Percentiles rank a stretch among this genome's conserved stretches.
phyloP scores from a whole-genome alignment of 2,329 filamentous ascomycete genomes.

The Furcasterigmium sp. region DNA sequence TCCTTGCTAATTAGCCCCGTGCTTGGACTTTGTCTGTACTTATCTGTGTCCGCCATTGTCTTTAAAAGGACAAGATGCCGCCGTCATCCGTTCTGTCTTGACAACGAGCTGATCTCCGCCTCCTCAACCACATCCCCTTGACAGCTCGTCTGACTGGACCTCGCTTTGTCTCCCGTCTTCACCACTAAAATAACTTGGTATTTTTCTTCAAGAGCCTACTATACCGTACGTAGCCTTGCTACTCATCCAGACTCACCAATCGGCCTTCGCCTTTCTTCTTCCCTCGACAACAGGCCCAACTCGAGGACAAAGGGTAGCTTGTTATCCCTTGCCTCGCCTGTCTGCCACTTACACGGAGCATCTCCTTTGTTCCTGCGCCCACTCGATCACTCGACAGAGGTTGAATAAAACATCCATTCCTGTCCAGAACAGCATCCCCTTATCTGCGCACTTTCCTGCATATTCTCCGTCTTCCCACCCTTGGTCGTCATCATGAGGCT shows the following conservation, averaged over 20 bases:
- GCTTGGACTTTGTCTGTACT: no score
- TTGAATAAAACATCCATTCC: not conserved
- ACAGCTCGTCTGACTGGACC: no score
- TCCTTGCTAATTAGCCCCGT: no score
- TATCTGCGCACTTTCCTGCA: not conserved
- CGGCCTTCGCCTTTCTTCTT: no score
- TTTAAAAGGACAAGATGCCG: not conserved
- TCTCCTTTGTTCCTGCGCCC: not conserved
- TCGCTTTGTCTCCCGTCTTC: no score
- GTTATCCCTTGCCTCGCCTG: not conserved
- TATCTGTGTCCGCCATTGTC: no score
- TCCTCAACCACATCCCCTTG: no score
- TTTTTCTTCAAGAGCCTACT: no score
- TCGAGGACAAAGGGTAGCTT: not conserved
- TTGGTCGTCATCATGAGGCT: slow-evolving; percentile 7
- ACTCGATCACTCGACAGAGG: no score
- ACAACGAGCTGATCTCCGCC: not conserved
- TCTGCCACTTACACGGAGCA: not conserved
- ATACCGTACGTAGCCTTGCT: no score
- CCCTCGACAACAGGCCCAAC: no score
- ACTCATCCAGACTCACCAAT: not conserved
- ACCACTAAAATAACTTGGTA: no score
- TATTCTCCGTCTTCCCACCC: not conserved
- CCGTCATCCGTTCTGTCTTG: not conserved
- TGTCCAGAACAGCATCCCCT: not conserved